Conservation (phyloP, 768 basidiomycete species). For the Leccinum olivaceopallidum region DNA sequence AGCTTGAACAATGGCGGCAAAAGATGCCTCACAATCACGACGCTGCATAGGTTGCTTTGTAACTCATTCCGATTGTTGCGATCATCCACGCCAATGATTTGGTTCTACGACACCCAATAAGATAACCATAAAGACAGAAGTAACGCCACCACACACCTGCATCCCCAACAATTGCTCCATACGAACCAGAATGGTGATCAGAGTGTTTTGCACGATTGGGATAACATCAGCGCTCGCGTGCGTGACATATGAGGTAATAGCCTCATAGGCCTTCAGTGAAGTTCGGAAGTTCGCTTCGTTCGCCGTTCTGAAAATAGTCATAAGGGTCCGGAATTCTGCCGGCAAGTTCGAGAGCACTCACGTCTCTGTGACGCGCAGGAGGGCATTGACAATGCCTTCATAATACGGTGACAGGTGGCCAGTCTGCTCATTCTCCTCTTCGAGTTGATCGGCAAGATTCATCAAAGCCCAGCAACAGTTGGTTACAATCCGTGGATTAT, state of each 20-base stretch:
- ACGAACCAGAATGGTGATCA: slow-evolving; percentile 78
- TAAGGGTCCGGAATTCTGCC: slow-evolving; percentile 13
- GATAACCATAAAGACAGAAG: neutral
- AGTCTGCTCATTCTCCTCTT: slow-evolving; percentile 56
- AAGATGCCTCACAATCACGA: slow-evolving; percentile 67
- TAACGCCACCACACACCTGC: slow-evolving; percentile 59
- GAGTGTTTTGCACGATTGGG: slow-evolving; percentile 77
- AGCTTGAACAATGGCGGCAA: neutral
- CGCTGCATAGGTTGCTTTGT: slow-evolving; percentile 92
- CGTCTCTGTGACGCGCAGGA: slow-evolving; percentile 88
- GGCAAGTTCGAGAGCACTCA: slow-evolving; percentile 35
- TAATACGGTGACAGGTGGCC: slow-evolving; percentile 87
- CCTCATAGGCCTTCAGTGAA: slow-evolving; percentile 80
- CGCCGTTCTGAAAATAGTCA: slow-evolving; percentile 47
- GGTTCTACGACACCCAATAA: slow-evolving; percentile 53
- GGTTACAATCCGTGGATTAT: slow-evolving; percentile 81
- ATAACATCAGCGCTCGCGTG: slow-evolving; percentile 81
- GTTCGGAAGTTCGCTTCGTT: slow-evolving; percentile 95
- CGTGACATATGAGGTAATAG: slow-evolving; percentile 83
- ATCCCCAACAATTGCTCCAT: slow-evolving; percentile 87
- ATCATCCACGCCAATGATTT: slow-evolving; percentile 93
- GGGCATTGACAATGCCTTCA: slow-evolving; percentile 79
- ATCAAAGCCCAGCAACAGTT: slow-evolving; percentile 97
- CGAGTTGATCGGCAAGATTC: slow-evolving; percentile 90
- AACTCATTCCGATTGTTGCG: slow-evolving; percentile 99